A percentile compares a stretch with the other conserved stretches of the same genome.
Evolutionary conservation across 2,329 filamentous ascomycete species (phyloP).

Genomic region (Penicillium janthinellum): DNA sequence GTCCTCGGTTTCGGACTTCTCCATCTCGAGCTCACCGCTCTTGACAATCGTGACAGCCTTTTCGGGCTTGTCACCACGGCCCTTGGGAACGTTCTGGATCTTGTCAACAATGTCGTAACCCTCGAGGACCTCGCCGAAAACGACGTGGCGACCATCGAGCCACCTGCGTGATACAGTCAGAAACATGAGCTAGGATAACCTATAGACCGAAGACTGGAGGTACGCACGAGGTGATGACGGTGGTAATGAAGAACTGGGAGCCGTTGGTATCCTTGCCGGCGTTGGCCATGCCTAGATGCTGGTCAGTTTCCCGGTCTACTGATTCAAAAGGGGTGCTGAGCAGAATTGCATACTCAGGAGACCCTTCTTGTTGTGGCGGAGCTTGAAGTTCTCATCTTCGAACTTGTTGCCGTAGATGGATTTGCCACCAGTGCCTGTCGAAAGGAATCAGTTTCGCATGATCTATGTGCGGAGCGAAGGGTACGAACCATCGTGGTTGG

Average conservation of each 20-base stretch:
- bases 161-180: slow-evolving; percentile 42
- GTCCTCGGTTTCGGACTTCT: slow-evolving; percentile 36
- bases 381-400: slow-evolving; percentile 71
- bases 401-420: slow-evolving; percentile 70
- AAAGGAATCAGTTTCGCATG: slow-evolving; percentile 12
- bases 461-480: neutral
- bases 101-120: slow-evolving; percentile 67
- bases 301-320: slow-evolving; percentile 12
- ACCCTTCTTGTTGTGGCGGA: slow-evolving; percentile 67
- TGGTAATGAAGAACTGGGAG: slow-evolving; percentile 70
- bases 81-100: slow-evolving; percentile 65
- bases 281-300: slow-evolving; percentile 62
- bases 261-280: slow-evolving; percentile 66
- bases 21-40: slow-evolving; percentile 64
- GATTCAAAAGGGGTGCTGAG: neutral
- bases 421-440: slow-evolving; percentile 63
- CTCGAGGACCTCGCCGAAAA: slow-evolving; percentile 70
- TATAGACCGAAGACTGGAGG: neutral
- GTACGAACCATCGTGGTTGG: slow-evolving; percentile 58
- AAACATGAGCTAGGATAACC: neutral
- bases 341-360: slow-evolving; percentile 55
- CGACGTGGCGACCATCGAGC: slow-evolving; percentile 66
- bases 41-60: slow-evolving; percentile 66
- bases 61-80: slow-evolving; percentile 57
- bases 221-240: slow-evolving; percentile 55